Conservation (phyloP, 352 stramenopile genomes). For the Pythium sukuiense region DNA sequence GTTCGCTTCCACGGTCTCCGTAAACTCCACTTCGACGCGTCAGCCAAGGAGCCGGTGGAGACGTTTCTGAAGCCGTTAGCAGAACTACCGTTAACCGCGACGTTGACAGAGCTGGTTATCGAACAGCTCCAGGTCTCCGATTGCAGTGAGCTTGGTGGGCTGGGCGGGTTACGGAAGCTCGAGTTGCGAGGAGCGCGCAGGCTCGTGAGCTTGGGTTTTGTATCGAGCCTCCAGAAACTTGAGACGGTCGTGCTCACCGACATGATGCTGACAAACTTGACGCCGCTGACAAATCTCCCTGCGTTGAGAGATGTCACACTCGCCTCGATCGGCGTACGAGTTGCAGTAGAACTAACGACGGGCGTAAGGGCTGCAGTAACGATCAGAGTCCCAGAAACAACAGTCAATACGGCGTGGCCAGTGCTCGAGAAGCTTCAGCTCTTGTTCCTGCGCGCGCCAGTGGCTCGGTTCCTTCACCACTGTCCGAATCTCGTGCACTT, state of each 20-base stretch:
- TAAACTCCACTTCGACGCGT: constrained; percentile 13
- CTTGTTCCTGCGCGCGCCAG: constrained; percentile 8
- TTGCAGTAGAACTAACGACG: background rate
- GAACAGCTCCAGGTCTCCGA: background rate
- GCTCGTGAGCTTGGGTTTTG: constrained; percentile 5
- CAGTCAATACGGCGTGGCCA: background rate
- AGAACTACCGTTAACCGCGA: background rate
- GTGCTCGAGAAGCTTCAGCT: constrained; percentile 17
- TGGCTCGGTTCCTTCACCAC: constrained; percentile 7
- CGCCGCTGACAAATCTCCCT: constrained; percentile 7
- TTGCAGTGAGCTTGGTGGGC: background rate
- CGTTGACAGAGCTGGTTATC: constrained; percentile 14
- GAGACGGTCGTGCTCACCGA: constrained; percentile 9
- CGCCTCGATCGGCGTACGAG: constrained; percentile 6
- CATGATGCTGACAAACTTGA: constrained; percentile 8
- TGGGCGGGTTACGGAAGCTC: constrained; percentile 6
- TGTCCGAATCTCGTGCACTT: constrained; percentile 9
- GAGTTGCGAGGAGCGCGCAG: constrained; percentile 6
- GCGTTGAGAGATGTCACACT: constrained; percentile 15
- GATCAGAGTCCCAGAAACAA: background rate
- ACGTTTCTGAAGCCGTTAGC: constrained; percentile 4
- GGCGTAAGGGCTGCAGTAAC: background rate
- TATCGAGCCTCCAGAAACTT: constrained; percentile 6
- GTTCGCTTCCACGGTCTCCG: constrained; percentile 8
- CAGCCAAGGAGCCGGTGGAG: background rate